A percentile compares a stretch with the other conserved stretches of the same genome.
phyloP scores from a whole-genome alignment of 2,329 filamentous ascomycete species.

The Ophiostoma ips region DNA sequence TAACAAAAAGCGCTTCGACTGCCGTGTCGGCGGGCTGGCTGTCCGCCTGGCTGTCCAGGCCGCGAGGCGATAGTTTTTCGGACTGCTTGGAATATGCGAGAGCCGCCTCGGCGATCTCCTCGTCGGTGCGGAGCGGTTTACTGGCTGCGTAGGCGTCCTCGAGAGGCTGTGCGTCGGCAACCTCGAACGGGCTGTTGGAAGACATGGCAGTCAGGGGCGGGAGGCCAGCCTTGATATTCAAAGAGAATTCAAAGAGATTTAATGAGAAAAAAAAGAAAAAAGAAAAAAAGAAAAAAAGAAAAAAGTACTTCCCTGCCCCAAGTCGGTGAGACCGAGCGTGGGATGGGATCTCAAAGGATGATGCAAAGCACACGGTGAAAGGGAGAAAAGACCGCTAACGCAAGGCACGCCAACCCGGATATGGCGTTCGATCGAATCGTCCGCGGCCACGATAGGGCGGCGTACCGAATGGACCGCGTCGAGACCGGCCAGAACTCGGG shows the following conservation, averaged over 20 bases:
- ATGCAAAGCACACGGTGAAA: background rate
- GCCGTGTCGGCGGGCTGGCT: slow-evolving; percentile 30
- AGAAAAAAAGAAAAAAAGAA: no score
- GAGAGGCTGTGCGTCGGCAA: background rate
- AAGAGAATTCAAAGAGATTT: no score
- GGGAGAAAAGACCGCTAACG: background rate
- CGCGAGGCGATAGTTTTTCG: slow-evolving; percentile 36
- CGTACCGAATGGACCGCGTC: no score
- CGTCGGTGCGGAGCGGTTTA: slow-evolving; percentile 11
- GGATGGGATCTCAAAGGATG: background rate
- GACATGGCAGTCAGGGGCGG: background rate
- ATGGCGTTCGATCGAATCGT: no score
- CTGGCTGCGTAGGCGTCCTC: background rate
- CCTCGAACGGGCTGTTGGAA: background rate
- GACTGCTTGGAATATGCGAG: slow-evolving; percentile 49
- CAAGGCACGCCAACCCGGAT: no score
- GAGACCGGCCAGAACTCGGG: no score
- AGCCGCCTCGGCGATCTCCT: slow-evolving; percentile 26
- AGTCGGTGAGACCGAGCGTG: no score
- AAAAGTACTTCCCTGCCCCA: no score
- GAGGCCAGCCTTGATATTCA: background rate
- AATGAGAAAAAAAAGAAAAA: no score
- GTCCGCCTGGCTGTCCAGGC: slow-evolving; percentile 14
- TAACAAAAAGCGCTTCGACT: slow-evolving; percentile 49
- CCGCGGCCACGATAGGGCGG: no score